Percentiles rank a stretch among this genome's conserved stretches.
These are phyloP conservation scores for Fraxinus velutina DNA, from an alignment of 305 asterid genomes.

Conservation along the genomic window DNA sequence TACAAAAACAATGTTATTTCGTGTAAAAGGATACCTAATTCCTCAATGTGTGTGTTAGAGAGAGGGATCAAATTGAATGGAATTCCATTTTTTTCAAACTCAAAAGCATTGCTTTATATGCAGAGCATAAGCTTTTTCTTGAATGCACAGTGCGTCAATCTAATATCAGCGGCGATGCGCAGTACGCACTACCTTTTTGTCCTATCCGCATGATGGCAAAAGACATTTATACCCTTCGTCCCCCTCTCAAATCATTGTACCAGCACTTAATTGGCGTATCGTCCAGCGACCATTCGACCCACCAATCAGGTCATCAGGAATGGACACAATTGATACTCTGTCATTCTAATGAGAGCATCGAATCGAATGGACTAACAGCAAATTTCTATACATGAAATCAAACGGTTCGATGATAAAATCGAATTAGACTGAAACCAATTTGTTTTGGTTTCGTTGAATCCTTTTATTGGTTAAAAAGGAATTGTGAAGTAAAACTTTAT, in stretches of 20 bases:
- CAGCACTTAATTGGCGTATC: background rate
- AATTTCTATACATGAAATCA: background rate
- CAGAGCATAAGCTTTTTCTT: constrained; percentile 25
- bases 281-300: background rate
- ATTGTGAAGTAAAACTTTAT: background rate
- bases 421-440: background rate
- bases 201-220: constrained; percentile 31
- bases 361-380: background rate
- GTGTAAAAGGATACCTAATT: background rate
- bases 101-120: constrained; percentile 28
- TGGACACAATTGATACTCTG: background rate
- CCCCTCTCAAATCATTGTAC: background rate
- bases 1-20: background rate
- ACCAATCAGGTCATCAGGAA: background rate
- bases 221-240: constrained; percentile 31
- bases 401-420: background rate
- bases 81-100: constrained; percentile 18
- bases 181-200: constrained; percentile 24
- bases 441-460: background rate
- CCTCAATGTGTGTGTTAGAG: background rate
- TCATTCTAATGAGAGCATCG: background rate
- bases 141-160: constrained; percentile 24
- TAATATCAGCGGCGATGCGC: constrained; percentile 27
- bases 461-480: background rate
- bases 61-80: constrained; percentile 11